phyloP scores from a whole-genome alignment of 805 yeast species.

The Zygotorulaspora chibaensis region DNA sequence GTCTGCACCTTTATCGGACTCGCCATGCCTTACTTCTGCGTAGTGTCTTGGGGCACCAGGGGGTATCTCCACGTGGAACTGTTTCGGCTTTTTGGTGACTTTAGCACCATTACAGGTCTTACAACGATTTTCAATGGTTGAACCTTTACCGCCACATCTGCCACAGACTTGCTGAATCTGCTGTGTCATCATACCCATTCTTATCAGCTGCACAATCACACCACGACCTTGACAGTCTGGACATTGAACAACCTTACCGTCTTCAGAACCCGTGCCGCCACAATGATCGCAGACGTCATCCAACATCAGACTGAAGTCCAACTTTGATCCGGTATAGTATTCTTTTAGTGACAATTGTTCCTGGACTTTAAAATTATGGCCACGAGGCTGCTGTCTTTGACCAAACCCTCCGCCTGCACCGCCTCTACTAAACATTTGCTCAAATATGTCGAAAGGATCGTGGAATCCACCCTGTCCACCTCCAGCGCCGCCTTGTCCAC shows the following conservation, averaged over 20 bases:
- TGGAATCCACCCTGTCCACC: slow-evolving; percentile 36
- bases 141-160: slow-evolving; percentile 74
- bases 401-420: slow-evolving; percentile 48
- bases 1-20: slow-evolving; percentile 83
- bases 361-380: slow-evolving; percentile 56
- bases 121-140: slow-evolving; percentile 61
- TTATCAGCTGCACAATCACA: slow-evolving; percentile 55
- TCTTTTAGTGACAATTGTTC: slow-evolving; percentile 58
- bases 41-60: slow-evolving; percentile 68
- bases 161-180: slow-evolving; percentile 77
- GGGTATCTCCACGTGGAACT: slow-evolving; percentile 55
- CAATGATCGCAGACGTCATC: slow-evolving; percentile 75
- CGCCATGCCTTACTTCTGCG: slow-evolving; percentile 58
- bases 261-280: slow-evolving; percentile 80
- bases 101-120: slow-evolving; percentile 66
- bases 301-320: slow-evolving; percentile 60
- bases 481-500: slow-evolving; percentile 47
- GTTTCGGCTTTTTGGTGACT: slow-evolving; percentile 51
- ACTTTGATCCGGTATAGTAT: slow-evolving; percentile 62
- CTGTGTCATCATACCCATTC: slow-evolving; percentile 88
- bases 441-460: slow-evolving; percentile 36
- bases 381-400: slow-evolving; percentile 45
- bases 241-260: slow-evolving; percentile 67
- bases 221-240: slow-evolving; percentile 73
- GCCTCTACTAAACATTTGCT: slow-evolving; percentile 34